A percentile compares a stretch with the other conserved stretches of the same genome.
Conservation (phyloP, 148 eudicot species). For the Nepenthes mirabilis region DNA sequence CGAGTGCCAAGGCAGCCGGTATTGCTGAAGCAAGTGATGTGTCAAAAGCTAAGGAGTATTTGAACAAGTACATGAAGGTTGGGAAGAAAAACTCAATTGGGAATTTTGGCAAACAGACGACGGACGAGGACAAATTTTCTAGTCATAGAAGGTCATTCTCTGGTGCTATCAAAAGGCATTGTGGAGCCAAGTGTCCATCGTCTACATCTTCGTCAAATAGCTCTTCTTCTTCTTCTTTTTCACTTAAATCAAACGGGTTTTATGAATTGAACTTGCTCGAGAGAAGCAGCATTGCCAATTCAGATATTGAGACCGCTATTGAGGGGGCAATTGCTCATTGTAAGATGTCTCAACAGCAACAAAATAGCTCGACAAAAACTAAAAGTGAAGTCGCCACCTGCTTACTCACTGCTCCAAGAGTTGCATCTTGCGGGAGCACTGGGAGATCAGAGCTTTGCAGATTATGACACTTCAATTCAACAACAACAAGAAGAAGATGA, state of each 20-base stretch:
- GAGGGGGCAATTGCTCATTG: constrained; percentile 78
- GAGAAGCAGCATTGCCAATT: constrained; percentile 42
- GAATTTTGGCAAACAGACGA: constrained; percentile 15
- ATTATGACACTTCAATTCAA: constrained; percentile 3
- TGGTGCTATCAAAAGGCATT: constrained; percentile 43
- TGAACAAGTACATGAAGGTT: constrained; percentile 15
- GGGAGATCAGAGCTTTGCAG: constrained; percentile 17
- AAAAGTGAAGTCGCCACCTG: constrained; percentile 16
- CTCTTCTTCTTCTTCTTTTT: constrained; percentile 35
- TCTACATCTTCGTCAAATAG: constrained; percentile 25
- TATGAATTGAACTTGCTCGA: constrained; percentile 36
- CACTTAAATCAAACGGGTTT: constrained; percentile 26
- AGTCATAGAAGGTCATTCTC: constrained; percentile 56
- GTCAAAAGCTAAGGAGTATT: constrained; percentile 16
- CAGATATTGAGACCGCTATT: constrained; percentile 54
- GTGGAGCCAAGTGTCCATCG: constrained; percentile 22
- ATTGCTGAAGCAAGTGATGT: constrained; percentile 7
- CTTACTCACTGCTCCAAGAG: constrained; percentile 23
- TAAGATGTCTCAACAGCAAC: constrained; percentile 44
- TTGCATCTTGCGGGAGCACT: constrained; percentile 7
- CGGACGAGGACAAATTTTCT: constrained; percentile 4
- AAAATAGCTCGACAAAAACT: neutral
- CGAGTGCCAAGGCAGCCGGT: constrained; percentile 11
- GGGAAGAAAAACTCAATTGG: constrained; percentile 25
- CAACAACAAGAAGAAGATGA: too few relatives aligned